Conservation (phyloP, 768 basidiomycete species). For the Tylopilus sp. region DNA sequence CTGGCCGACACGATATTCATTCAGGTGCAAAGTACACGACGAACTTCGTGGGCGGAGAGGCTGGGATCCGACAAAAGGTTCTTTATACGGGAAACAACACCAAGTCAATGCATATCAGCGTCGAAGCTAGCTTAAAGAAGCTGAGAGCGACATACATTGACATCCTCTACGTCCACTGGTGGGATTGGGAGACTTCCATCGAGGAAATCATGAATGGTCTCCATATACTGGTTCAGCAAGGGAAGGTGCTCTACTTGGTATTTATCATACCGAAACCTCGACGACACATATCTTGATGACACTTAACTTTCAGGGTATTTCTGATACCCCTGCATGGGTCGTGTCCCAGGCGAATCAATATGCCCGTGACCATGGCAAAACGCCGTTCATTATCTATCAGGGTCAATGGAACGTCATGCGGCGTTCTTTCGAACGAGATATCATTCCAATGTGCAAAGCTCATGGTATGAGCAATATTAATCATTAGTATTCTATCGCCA, state of each 20-base stretch:
- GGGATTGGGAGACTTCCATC: conserved; percentile 45
- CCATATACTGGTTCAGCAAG: conserved; percentile 39
- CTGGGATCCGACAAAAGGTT: conserved; percentile 15
- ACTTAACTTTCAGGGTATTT: conserved; percentile 28
- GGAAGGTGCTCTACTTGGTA: conserved; percentile 44
- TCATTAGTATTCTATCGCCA: too few relatives aligned
- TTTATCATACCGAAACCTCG: neutral
- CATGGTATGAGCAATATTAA: conserved; percentile 13
- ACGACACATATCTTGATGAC: neutral
- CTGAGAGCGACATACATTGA: conserved; percentile 60
- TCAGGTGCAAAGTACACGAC: conserved; percentile 18
- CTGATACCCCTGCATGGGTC: conserved; percentile 39
- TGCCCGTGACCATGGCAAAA: conserved; percentile 38
- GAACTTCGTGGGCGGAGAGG: conserved; percentile 16
- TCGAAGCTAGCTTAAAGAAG: conserved; percentile 42
- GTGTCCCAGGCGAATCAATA: conserved; percentile 42
- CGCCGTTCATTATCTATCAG: conserved; percentile 46
- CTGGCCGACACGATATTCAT: neutral
- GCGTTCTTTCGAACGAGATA: conserved; percentile 43
- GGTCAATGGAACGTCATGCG: conserved; percentile 33
- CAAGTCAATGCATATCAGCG: conserved; percentile 33
- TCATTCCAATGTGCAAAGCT: conserved; percentile 34
- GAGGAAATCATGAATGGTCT: conserved; percentile 47
- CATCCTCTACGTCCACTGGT: conserved; percentile 53
- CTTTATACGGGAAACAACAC: conserved; percentile 37